Evolutionary conservation across 2,329 filamentous ascomycete genomes (phyloP), one percentile per base, ranked within the genome.

Genomic region (Aspergillus sp.): DNA sequence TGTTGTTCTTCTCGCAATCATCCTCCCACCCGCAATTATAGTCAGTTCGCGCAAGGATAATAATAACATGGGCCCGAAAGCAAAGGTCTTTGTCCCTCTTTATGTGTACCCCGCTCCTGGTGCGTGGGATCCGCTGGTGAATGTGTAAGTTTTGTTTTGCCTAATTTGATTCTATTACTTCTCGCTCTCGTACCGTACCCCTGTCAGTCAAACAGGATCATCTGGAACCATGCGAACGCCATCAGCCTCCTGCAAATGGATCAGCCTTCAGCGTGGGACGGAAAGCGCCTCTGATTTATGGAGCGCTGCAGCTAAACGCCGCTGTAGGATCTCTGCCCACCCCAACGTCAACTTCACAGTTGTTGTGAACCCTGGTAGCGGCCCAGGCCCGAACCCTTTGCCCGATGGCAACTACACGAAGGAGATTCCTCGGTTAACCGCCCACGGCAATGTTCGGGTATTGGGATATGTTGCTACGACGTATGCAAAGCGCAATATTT

Each of bases 381-480:
- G 70, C 61, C 81, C 77, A 65, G 81, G 81, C 66, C 71, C 68
- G 53, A 63, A 68, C 47, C 60, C 72, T 46, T 61, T 79, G 57
- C 78, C 78, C 21, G 77, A 79, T 66, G 69, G 68, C 52, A 76
- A 77, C 63, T 80, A 79, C 64, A 74, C 72, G 27, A 68, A 72
- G 39, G 77, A 76, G 60, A 73, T 79, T 48, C 70, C 72, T 37
- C 70, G 65, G 52, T 70, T 81, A 47, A 72, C 74, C 54, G 65
- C 68, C 19, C 70, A 76, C 62, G 66, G 76, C 58, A 84, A 84
- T 69, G 77, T 80, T 52, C 73, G 76, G 35, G 76, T 81, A 48
- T 68, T 84, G 55, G 79, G 76, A 11, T 82, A 81, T 66, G 80
- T 83, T 66, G 70, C 80, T 46, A 79, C 78, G 55, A 81, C 78